These are phyloP conservation scores for Diplocarpon rosae DNA, from an alignment of 2,329 filamentous ascomycete genomes.

Conservation along the genomic window DNA sequence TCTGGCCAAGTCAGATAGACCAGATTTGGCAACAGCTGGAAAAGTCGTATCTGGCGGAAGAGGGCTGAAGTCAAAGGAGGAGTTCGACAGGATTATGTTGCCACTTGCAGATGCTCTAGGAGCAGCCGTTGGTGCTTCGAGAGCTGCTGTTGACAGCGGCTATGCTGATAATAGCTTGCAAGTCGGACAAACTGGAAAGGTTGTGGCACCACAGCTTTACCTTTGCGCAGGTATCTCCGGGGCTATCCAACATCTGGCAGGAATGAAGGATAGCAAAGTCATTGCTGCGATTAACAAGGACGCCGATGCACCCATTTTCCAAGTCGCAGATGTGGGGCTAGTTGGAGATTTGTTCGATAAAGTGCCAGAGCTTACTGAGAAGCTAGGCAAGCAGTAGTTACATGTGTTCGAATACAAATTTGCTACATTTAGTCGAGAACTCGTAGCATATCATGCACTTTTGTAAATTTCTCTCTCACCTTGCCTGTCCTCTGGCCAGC, in stretches of 20 bases:
- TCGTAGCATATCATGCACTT: conserved; percentile 45
- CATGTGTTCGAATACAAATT: conserved; percentile 13
- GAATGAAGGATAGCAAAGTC: conserved; percentile 99
- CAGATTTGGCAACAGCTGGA: conserved; percentile 80
- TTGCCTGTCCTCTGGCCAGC: conserved; percentile 60
- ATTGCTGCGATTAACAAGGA: conserved; percentile 99
- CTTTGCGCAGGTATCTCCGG: conserved; percentile 92
- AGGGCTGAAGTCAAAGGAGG: conserved; percentile 94
- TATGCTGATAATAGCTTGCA: conserved; percentile 98
- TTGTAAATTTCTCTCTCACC: conserved; percentile 60
- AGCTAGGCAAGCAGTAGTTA: conserved; percentile 51
- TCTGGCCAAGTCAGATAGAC: conserved; percentile 83
- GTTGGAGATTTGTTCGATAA: conserved; percentile 94
- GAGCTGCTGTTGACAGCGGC: conserved; percentile 90
- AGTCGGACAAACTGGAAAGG: conserved; percentile 97
- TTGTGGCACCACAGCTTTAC: conserved; percentile 92
- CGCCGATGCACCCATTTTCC: conserved; percentile 92
- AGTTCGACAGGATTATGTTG: conserved; percentile 87
- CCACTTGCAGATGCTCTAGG: conserved; percentile 86
- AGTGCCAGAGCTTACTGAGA: conserved; percentile 92
- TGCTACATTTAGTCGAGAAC: conserved; percentile 31
- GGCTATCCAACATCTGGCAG: conserved; percentile 94
- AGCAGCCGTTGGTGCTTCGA: conserved; percentile 89
- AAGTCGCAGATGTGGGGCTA: conserved; percentile 89
- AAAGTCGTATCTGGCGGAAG: conserved; percentile 89